These are phyloP conservation scores for Calonectria multiphialidica DNA, from an alignment of 2,329 filamentous ascomycete species.

Conservation along the genomic window DNA sequence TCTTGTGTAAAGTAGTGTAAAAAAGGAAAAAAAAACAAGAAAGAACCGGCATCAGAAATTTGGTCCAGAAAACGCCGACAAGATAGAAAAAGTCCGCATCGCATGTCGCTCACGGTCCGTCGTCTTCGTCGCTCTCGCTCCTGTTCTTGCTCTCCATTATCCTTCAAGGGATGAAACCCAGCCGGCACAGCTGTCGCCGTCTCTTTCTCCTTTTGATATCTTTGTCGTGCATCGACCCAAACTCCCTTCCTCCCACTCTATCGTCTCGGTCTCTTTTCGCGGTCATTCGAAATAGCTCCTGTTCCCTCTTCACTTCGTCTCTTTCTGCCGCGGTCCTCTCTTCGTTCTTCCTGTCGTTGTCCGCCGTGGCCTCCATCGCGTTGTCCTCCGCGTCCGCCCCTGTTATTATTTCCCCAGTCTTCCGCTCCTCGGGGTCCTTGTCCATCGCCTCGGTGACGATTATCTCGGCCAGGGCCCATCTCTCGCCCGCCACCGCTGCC, in stretches of 20 bases:
- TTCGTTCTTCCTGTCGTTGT: constrained; percentile 47
- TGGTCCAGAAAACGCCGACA: constrained; percentile 19
- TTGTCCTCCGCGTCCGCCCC: constrained; percentile 51
- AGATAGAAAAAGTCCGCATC: constrained; percentile 15
- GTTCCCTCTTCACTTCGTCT: constrained; percentile 62
- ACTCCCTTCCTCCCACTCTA: constrained; percentile 44
- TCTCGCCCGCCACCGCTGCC: constrained; percentile 41
- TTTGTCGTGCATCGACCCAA: constrained; percentile 30
- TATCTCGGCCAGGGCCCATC: constrained; percentile 46
- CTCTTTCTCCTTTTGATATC: background rate
- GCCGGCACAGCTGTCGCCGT: constrained; percentile 1
- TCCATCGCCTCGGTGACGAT: constrained; percentile 47
- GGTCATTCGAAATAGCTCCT: constrained; percentile 54
- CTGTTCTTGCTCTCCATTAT: constrained; percentile 14
- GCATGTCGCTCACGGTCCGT: constrained; percentile 3
- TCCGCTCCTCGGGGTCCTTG: constrained; percentile 43
- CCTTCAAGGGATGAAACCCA: background rate
- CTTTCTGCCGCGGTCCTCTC: constrained; percentile 54
- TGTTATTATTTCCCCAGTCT: constrained; percentile 51
- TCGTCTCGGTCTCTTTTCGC: constrained; percentile 67
- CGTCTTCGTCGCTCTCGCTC: constrained; percentile 16
- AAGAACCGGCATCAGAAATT: constrained; percentile 5
- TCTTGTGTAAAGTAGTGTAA: constrained; percentile 19
- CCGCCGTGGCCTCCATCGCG: constrained; percentile 38
- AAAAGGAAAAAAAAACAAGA: constrained; percentile 8